Base-by-base conservation (phyloP, 2,329 filamentous ascomycete genomes). In the Hypomyces perniciosus region DNA sequence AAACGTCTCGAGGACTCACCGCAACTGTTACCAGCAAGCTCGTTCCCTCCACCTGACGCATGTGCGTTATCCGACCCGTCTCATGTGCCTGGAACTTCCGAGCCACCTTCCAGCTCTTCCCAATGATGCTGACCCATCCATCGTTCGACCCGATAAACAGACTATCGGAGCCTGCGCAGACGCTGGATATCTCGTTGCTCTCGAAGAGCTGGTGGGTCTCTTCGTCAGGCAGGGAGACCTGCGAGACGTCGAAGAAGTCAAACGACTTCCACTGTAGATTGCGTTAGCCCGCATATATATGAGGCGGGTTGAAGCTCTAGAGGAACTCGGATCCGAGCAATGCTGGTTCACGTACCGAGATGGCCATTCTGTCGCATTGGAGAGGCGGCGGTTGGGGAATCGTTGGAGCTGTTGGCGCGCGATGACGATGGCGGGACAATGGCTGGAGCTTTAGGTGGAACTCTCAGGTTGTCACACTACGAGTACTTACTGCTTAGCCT, bases 221-320 rank as follows among this genome's bases (percentile, higher is more conserved):
- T 63, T 86, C 85, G 68, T 95, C 86, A 60, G 80, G 80, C 62
- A 91, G 79, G 65, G 86, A 83, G 69, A 96, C 84, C 67, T 88
- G 85, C 67, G 84, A 84, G 69, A 95, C 90, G 72, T 96, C 90
- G 81, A 99, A 97, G 84, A 99, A 99, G 79, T 95, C 91, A 76
- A 99, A 99, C 61, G 87, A 85, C 87, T 96, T 96, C 92, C 93
- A 97, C 92, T 96, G 59, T 20, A 8, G 30, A 45, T n/a, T 9
- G 13, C 31, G 30, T n/a, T 10, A 10, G 29, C 26, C 9, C 28
- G 48, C 42, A 48, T 40, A 30, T 44, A 30, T 20, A n/a, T n/a
- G 37, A n/a, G 27, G 12, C 2, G 13, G 46, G 13, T 7, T 20
- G 41, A n/a, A 29, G 33, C 12, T 44, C 9, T 8, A 12, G 6